Base-by-base conservation (phyloP, 441 rosid species). In the Euphorbia neoarborescens region DNA sequence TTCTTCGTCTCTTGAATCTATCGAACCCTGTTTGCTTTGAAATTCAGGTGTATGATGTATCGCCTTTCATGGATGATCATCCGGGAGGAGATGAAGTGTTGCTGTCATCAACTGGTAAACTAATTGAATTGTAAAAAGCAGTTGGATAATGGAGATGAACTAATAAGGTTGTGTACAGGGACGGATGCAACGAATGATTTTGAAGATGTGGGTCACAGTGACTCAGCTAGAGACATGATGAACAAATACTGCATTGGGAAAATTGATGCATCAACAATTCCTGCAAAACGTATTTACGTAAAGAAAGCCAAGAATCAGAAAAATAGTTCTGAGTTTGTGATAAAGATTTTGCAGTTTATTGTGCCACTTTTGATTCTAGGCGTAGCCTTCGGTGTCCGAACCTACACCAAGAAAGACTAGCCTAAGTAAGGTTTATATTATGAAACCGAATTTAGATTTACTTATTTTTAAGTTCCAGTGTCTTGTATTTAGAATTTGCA, bases 71-170 rank as follows among this genome's bases (percentile, higher is more conserved):
- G 94, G 96, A 93, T 40, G 98, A 91, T 78, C 98, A 93, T 75
- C 98, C 98, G 3, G 98, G 98, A 72, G 98, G 98, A n/a, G 93
- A 86, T 71, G 98, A 93, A 77, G 96, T 89, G 65, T 78, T 93
- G 84, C 75, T 93, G 64, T 85, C 98, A 5, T 83, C 93, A 53
- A 91, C 97, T 20, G 89, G 77, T 75, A 54, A 32, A 22, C 35
- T 30, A 42, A 10, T 19, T 2, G 13, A 14, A 19, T 6, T 1
- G 19, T 4, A 19, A n/a, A n/a, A n/a, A n/a, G n/a, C 6, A 28
- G 7, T 25, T 58, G 62, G 5, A 58, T 58, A 58, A 58, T 58
- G 0, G 8, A 12, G 19, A 12, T 51, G 56, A 20, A 51, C 9
- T 42, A 42, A 54, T 2, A 56, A 3, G 53, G 28, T 62, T 51